These are phyloP conservation scores for Candida adriatica DNA, from an alignment of 805 yeast species.

Conservation along the genomic window DNA sequence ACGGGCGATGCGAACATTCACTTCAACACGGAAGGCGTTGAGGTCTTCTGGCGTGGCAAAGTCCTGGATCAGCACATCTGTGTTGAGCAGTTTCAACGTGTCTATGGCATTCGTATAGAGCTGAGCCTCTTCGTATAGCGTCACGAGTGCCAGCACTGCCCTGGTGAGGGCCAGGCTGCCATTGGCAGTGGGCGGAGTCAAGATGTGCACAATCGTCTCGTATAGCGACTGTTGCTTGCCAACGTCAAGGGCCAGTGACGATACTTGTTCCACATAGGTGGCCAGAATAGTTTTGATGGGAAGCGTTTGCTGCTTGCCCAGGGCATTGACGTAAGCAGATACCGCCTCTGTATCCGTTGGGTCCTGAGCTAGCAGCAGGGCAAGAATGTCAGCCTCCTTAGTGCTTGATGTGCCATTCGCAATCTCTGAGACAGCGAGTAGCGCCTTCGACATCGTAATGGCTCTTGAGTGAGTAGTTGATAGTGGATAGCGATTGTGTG, in stretches of 20 bases:
- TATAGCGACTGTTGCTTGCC: constrained; percentile 4
- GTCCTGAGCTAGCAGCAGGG: constrained; percentile 3
- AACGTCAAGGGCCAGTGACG: neutral
- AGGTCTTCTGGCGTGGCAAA: constrained; percentile 9
- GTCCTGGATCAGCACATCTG: constrained; percentile 15
- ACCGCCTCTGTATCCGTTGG: constrained; percentile 4
- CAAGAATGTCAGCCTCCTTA: constrained; percentile 13
- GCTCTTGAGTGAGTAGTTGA: too few species aligned
- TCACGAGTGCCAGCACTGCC: constrained; percentile 7
- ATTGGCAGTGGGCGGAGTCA: constrained; percentile 18
- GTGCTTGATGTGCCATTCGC: constrained; percentile 9
- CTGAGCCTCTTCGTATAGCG: constrained; percentile 9
- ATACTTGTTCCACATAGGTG: constrained; percentile 7
- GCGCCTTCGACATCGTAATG: constrained; percentile 14
- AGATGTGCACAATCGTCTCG: constrained; percentile 6
- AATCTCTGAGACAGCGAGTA: constrained; percentile 10
- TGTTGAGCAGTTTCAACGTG: constrained; percentile 9
- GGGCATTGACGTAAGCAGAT: constrained; percentile 8
- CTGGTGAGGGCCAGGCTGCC: constrained; percentile 11
- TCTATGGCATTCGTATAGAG: constrained; percentile 6
- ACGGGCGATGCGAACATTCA: constrained; percentile 16
- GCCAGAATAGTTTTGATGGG: constrained; percentile 15
- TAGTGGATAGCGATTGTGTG: too few species aligned
- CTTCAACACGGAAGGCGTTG: constrained; percentile 10
- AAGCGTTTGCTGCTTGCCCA: constrained; percentile 17